A percentile compares a stretch with the other conserved stretches of the same genome.
Evolutionary conservation across 2,329 filamentous ascomycete species (phyloP).

Genomic region (Teratosphaeria nubilosa): DNA sequence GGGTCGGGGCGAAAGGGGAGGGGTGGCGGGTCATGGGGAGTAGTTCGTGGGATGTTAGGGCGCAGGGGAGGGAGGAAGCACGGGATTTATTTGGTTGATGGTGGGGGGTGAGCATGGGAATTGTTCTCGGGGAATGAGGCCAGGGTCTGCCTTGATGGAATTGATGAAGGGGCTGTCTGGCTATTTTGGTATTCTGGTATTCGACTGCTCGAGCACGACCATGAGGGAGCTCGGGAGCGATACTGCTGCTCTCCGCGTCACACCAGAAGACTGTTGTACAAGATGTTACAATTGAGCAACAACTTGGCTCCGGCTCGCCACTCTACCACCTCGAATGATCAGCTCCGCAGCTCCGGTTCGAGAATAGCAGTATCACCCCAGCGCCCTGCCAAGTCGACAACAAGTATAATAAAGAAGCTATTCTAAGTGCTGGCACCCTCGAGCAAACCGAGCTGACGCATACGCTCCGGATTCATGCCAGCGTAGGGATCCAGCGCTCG

Average conservation of each 20-base stretch:
- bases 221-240: background rate
- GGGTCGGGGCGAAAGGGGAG: slow-evolving; percentile 40
- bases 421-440: slow-evolving; percentile 14
- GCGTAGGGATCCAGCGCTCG: slow-evolving; percentile 17
- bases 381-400: background rate
- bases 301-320: background rate
- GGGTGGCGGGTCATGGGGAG: slow-evolving; percentile 45
- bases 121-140: background rate
- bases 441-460: slow-evolving; percentile 23
- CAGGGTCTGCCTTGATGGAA: background rate
- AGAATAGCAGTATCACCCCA: background rate
- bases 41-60: slow-evolving; percentile 54
- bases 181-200: background rate
- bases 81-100: slow-evolving; percentile 40
- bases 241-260: background rate
- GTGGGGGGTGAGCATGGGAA: slow-evolving; percentile 4
- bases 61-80: slow-evolving; percentile 41
- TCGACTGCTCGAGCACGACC: slow-evolving; percentile 17
- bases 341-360: background rate
- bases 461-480: slow-evolving; percentile 27
- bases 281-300: slow-evolving; percentile 3
- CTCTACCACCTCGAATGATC: slow-evolving; percentile 1
- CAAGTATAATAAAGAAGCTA: background rate
- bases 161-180: background rate
- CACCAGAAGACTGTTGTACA: slow-evolving; percentile 12